phyloP scores from a whole-genome alignment of 2,329 filamentous ascomycete species.

The Penicillium italicum region DNA sequence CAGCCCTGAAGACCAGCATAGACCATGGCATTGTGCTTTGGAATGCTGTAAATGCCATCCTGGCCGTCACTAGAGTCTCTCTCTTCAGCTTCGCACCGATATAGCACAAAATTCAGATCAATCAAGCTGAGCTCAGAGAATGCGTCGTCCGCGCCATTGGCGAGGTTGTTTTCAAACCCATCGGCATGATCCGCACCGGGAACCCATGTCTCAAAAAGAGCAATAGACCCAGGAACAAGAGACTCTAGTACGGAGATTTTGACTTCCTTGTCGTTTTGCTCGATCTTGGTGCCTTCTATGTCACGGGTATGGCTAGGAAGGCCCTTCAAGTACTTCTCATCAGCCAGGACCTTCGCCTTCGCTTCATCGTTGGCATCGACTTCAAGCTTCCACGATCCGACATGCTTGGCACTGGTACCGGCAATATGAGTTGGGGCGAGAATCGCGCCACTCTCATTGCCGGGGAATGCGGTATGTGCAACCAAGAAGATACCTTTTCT shows the following conservation, averaged over 20 bases:
- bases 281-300: constrained; percentile 68
- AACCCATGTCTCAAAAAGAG: constrained; percentile 94
- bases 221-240: constrained; percentile 91
- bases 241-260: constrained; percentile 74
- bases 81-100: constrained; percentile 87
- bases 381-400: constrained; percentile 90
- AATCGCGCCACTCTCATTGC: constrained; percentile 77
- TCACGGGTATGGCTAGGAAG: constrained; percentile 79
- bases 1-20: constrained; percentile 98
- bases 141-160: constrained; percentile 72
- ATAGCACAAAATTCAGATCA: constrained; percentile 88
- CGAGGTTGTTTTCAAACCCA: constrained; percentile 81
- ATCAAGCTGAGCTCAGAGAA: constrained; percentile 71
- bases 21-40: constrained; percentile 76
- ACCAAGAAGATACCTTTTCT: constrained; percentile 93
- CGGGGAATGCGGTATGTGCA: constrained; percentile 92
- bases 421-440: constrained; percentile 75
- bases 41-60: constrained; percentile 87
- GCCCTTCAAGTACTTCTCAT: constrained; percentile 70
- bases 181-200: constrained; percentile 78
- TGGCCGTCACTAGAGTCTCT: constrained; percentile 71
- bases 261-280: constrained; percentile 69
- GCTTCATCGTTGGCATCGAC: constrained; percentile 74
- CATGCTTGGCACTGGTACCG: constrained; percentile 77
- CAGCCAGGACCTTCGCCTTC: constrained; percentile 60